phyloP scores from a whole-genome alignment of 2,329 filamentous ascomycete genomes.

The Diaporthe vexans region DNA sequence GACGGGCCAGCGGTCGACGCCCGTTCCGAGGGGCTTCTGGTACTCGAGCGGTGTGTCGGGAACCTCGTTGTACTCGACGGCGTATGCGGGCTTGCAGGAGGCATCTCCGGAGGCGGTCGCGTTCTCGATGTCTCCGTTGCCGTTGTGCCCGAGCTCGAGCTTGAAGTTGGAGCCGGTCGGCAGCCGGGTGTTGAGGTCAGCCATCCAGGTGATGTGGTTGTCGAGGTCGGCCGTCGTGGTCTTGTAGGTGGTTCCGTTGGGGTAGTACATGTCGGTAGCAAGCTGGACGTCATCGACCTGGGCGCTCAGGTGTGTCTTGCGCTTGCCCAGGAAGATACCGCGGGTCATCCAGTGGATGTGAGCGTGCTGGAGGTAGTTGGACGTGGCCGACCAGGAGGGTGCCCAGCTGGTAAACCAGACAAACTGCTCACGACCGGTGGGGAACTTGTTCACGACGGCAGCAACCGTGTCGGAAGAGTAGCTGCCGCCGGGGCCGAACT shows the following conservation, averaged over 20 bases:
- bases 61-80: neutral
- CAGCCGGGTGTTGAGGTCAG: conserved; percentile 1
- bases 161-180: conserved; percentile 7
- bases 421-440: neutral
- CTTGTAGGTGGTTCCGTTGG: neutral
- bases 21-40: conserved; percentile 5
- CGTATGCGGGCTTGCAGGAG: neutral
- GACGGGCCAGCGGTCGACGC: neutral
- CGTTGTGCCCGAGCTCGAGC: conserved; percentile 15
- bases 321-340: conserved; percentile 18
- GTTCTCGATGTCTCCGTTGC: neutral
- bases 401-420: conserved; percentile 23
- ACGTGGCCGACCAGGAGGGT: conserved; percentile 7
- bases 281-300: conserved; percentile 14
- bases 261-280: neutral
- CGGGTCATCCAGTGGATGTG: conserved; percentile 20
- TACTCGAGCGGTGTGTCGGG: neutral
- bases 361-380: conserved; percentile 16
- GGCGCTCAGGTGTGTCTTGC: conserved; percentile 4
- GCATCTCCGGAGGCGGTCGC: neutral
- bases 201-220: conserved; percentile 1
- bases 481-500: conserved; percentile 3
- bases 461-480: conserved; percentile 9
- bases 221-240: conserved; percentile 15
- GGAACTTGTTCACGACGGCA: conserved; percentile 7